These are phyloP conservation scores for Xylaria sp. DNA, from an alignment of 2,329 filamentous ascomycete species.

Conservation along the genomic window DNA sequence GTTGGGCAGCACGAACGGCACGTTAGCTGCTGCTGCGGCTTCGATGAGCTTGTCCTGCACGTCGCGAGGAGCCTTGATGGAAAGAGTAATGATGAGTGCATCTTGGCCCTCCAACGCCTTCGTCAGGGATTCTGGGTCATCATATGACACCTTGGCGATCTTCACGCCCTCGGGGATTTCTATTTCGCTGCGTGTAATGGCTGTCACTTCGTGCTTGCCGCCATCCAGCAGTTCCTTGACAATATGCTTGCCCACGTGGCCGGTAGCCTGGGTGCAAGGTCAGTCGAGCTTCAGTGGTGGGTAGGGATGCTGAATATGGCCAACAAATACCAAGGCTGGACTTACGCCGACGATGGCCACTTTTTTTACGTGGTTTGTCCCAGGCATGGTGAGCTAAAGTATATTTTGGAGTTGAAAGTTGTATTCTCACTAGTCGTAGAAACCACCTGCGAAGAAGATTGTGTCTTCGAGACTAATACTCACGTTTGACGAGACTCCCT, in stretches of 20 bases:
- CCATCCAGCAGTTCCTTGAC: constrained; percentile 49
- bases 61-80: constrained; percentile 48
- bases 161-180: constrained; percentile 52
- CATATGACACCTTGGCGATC: constrained; percentile 51
- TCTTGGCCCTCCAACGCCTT: constrained; percentile 59
- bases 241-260: constrained; percentile 48
- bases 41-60: constrained; percentile 56
- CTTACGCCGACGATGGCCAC: constrained; percentile 56
- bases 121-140: constrained; percentile 50
- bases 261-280: constrained; percentile 46
- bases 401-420: neutral
- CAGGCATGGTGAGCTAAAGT: constrained; percentile 7
- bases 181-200: constrained; percentile 52
- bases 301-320: neutral
- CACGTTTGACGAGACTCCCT: neutral
- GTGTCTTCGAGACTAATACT: neutral
- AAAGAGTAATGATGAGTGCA: constrained; percentile 62
- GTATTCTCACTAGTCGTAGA: neutral
- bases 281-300: constrained; percentile 6
- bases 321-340: constrained; percentile 12
- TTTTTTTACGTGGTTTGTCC: constrained; percentile 47
- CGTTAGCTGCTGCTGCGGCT: constrained; percentile 60
- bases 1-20: constrained; percentile 63
- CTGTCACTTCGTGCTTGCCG: constrained; percentile 58
- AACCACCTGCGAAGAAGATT: neutral